Conservation (phyloP, 495 filamentous ascomycete species). For the Penicillium dipodomyicola region DNA sequence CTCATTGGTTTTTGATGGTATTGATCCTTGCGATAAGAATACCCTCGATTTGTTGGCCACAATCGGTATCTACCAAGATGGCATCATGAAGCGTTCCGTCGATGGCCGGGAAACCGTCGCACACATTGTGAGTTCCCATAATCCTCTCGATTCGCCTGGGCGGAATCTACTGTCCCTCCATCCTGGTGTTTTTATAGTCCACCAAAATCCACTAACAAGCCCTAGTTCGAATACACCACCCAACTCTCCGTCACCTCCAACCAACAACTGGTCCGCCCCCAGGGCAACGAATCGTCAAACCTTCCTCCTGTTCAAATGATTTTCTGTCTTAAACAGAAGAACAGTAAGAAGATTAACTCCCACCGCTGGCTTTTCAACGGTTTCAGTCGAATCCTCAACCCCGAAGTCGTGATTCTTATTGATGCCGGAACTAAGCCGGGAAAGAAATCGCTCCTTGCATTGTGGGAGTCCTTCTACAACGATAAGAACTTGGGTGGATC, state of each 20-base stretch:
- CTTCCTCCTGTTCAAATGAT: constrained; percentile 97
- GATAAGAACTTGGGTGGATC: constrained; percentile 96
- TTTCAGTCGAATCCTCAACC: constrained; percentile 93
- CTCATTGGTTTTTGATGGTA: constrained; percentile 92
- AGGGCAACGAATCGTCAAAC: constrained; percentile 75
- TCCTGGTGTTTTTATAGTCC: not conserved
- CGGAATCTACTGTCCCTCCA: not conserved
- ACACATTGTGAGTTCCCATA: constrained; percentile 63
- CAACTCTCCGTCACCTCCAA: constrained; percentile 95
- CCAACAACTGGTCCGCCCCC: constrained; percentile 91
- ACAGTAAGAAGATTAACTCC: constrained; percentile 99
- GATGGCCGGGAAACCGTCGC: constrained; percentile 93
- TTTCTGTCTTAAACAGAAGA: constrained; percentile 97
- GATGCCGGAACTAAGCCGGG: constrained; percentile 97
- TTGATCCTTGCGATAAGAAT: constrained; percentile 95
- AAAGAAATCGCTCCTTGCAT: constrained; percentile 79
- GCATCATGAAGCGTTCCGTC: constrained; percentile 96
- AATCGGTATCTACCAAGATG: constrained; percentile 93
- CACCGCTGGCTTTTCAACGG: constrained; percentile 98
- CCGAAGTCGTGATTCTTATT: constrained; percentile 92
- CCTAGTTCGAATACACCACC: constrained; percentile 93
- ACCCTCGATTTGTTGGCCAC: constrained; percentile 93
- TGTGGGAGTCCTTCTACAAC: constrained; percentile 99
- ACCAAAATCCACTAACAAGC: not conserved
- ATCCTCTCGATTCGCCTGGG: not conserved